Percentiles rank a stretch among this genome's conserved stretches.
phyloP scores from a whole-genome alignment of 2,329 filamentous ascomycete species.

The Ramularia collo-cygni region DNA sequence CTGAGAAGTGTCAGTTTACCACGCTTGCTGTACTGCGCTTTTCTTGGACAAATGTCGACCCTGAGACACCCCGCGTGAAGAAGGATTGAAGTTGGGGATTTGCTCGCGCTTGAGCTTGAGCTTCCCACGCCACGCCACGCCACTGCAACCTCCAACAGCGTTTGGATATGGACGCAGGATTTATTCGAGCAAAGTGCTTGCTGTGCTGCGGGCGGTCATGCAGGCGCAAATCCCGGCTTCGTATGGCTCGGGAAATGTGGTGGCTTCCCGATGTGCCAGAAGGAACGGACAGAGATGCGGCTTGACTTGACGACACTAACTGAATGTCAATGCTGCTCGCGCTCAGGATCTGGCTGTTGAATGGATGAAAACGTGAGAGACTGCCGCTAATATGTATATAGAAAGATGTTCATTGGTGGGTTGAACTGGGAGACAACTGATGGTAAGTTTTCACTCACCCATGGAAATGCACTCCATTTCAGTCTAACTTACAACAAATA shows the following conservation, averaged over 20 bases:
- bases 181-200: background rate
- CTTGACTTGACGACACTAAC: too few relatives aligned
- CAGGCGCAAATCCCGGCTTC: background rate
- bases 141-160: too few relatives aligned
- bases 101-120: background rate
- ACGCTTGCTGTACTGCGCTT: conserved; percentile 11
- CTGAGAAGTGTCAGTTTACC: conserved; percentile 4
- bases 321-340: background rate
- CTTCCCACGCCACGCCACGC: too few relatives aligned
- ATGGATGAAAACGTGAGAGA: background rate
- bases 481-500: conserved; percentile 39
- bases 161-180: background rate
- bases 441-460: conserved; percentile 55
- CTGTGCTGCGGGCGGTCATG: background rate
- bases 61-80: background rate
- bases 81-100: too few relatives aligned
- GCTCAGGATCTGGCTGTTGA: conserved; percentile 17
- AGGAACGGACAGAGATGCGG: too few relatives aligned
- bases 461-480: background rate
- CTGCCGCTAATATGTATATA: conserved; percentile 37
- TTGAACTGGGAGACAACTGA: conserved; percentile 99
- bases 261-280: too few relatives aligned
- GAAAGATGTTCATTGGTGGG: conserved; percentile 99
- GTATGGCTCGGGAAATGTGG: too few relatives aligned
- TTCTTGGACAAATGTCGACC: conserved; percentile 17